Base-by-base conservation (phyloP, 306 rosid species). In the Acacia crassicarpa region DNA sequence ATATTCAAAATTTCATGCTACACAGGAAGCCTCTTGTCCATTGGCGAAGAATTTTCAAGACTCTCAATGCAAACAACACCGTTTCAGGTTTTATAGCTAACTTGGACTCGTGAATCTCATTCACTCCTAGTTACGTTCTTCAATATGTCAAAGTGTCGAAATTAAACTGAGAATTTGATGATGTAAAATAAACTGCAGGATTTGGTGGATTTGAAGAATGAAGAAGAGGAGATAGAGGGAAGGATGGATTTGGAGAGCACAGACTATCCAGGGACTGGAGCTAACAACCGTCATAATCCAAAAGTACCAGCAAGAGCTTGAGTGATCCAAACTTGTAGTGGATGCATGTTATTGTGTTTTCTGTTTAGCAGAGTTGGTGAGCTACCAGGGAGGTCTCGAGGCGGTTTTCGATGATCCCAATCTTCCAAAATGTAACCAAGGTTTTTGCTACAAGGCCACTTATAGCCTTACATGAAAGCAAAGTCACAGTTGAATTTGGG, bases 281-380 rank as follows among this genome's bases (percentile, higher is more conserved):
- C 94, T 63, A 90, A 90, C 84, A 86, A 85, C 58, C 84, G 78
- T 38, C 94, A 90, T 71, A 89, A 88, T 61, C 94, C 94, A 22
- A 81, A 43, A 40, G 2, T 90, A n/a, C 94, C 90, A 4, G 88
- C 82, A 68, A 81, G 61, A 83, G 72, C 80, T 53, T 85, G 80
- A 70, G 17, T 51, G 48, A 46, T 32, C 19, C 81, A 77, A 9
- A 65, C 10, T 23, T 23, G 38, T 4, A 9, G 1, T 25, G 43
- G 17, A 23, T 27, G 40, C 40, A 62, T 27, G 40, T 62, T 4
- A 25, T 3, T 61, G 35, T 61, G 35, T 61, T 48, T 14, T 20
- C 25, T 59, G 33, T 59, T 46, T 14, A 54, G 61, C 61, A 19
- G 61, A 54, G 11, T n/a, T 43, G 22, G 27, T 35, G 15, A 9